Percentiles rank a stretch among this genome's conserved stretches.
These are phyloP conservation scores for Pyronema domesticum DNA, from an alignment of 495 filamentous ascomycete genomes.

Conservation along the genomic window DNA sequence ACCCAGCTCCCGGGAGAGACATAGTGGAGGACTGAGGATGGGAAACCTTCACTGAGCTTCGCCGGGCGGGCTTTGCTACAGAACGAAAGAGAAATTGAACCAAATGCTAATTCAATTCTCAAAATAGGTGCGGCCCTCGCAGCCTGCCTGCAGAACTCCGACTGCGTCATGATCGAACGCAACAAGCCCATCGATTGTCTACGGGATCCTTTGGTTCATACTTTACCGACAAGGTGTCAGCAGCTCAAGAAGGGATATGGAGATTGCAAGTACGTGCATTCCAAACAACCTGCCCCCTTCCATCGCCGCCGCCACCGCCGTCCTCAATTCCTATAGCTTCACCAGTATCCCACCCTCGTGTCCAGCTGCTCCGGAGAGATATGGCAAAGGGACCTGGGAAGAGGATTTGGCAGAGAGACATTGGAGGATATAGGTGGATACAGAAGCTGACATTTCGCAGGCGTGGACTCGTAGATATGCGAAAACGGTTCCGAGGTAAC, in stretches of 20 bases:
- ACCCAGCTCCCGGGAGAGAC: too few relatives aligned
- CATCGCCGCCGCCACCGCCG: too few relatives aligned
- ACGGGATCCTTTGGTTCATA: constrained; percentile 54
- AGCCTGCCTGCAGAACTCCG: constrained; percentile 80
- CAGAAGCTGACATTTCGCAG: constrained; percentile 23
- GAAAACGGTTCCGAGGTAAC: constrained; percentile 96
- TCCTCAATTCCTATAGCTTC: too few relatives aligned
- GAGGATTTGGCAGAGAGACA: neutral
- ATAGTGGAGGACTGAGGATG: too few relatives aligned
- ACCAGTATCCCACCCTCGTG: too few relatives aligned
- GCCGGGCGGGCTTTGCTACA: neutral
- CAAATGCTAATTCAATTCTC: neutral
- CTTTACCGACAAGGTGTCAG: constrained; percentile 71
- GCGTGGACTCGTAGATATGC: constrained; percentile 93
- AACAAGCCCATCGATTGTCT: constrained; percentile 77
- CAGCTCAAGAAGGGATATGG: constrained; percentile 82
- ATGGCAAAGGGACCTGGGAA: too few relatives aligned
- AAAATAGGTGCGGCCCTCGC: constrained; percentile 69
- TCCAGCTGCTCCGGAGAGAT: neutral
- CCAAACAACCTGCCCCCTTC: neutral
- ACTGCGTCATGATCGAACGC: constrained; percentile 83
- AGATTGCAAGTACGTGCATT: constrained; percentile 56
- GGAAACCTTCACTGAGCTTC: too few relatives aligned
- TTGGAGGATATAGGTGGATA: neutral
- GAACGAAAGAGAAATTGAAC: neutral